These are phyloP conservation scores for Aspergillus costaricaensis DNA, from an alignment of 2,329 filamentous ascomycete genomes.

Conservation along the genomic window DNA sequence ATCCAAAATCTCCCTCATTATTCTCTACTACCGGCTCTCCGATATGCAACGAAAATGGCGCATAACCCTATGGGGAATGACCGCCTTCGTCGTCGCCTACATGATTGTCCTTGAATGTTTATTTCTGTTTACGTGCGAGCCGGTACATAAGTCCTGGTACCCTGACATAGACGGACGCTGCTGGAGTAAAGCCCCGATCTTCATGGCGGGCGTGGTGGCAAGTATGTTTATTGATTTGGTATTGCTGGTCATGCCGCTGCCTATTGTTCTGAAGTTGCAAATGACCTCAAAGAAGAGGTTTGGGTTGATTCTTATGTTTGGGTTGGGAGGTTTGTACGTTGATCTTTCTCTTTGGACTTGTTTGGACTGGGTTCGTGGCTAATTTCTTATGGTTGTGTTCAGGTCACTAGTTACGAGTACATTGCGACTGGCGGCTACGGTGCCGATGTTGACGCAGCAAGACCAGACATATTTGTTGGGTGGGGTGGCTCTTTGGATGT, in stretches of 20 bases:
- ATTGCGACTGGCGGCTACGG: not conserved
- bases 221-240: conserved; percentile 5
- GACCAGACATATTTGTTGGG: conserved; percentile 1
- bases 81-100: not conserved
- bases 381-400: not conserved
- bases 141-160: not conserved
- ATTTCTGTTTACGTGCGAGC: not conserved
- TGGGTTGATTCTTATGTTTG: conserved; percentile 1
- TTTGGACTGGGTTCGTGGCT: not conserved
- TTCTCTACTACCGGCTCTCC: conserved; percentile 8
- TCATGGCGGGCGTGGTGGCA: conserved; percentile 1
- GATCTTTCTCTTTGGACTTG: not conserved
- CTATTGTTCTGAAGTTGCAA: not conserved
- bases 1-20: conserved; percentile 8
- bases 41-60: conserved; percentile 4
- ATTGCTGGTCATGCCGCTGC: not conserved
- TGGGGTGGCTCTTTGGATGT: conserved; percentile 1
- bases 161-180: not conserved
- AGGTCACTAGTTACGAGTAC: not conserved
- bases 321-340: not conserved
- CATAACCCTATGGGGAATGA: conserved; percentile 1
- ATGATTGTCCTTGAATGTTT: conserved; percentile 2
- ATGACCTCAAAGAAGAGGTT: not conserved
- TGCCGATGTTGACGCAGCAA: not conserved
- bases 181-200: not conserved